These are phyloP conservation scores for Cystobasidium sp. DNA, from an alignment of 1,284 basidiomycete species.

Conservation along the genomic window DNA sequence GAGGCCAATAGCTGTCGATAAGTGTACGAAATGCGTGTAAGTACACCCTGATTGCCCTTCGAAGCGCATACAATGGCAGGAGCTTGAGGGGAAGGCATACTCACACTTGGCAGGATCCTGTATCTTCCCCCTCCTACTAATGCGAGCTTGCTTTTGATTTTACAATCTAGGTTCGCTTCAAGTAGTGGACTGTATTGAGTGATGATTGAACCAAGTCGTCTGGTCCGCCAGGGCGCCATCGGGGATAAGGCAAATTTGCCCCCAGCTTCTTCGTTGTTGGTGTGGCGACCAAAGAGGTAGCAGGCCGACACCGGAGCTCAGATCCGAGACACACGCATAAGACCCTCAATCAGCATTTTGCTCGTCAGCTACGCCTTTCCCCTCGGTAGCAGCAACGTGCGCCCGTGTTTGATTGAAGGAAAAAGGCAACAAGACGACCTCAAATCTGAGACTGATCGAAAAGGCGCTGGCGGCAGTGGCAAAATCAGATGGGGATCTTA, in stretches of 20 bases:
- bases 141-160: constrained; percentile 16
- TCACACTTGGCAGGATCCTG: constrained; percentile 15
- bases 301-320: constrained; percentile 11
- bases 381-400: constrained; percentile 14
- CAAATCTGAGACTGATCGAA: constrained; percentile 13
- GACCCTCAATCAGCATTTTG: constrained; percentile 12
- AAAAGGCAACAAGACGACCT: constrained; percentile 8
- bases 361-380: constrained; percentile 9
- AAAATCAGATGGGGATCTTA: constrained; percentile 16
- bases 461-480: constrained; percentile 11
- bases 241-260: constrained; percentile 12
- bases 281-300: constrained; percentile 10
- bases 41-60: constrained; percentile 13
- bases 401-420: constrained; percentile 15
- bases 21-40: constrained; percentile 16
- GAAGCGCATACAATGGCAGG: constrained; percentile 15
- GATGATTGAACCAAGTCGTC: constrained; percentile 16
- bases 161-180: constrained; percentile 14
- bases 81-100: constrained; percentile 10
- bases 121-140: constrained; percentile 7
- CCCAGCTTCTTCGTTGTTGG: neutral
- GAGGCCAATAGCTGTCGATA: constrained; percentile 13
- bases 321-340: constrained; percentile 15
- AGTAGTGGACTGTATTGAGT: constrained; percentile 14
- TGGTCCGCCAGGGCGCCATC: constrained; percentile 13